Evolutionary conservation across 2,329 filamentous ascomycete genomes (phyloP), one percentile per base, ranked within the genome.

Genomic region (Fusarium sambucinum): DNA sequence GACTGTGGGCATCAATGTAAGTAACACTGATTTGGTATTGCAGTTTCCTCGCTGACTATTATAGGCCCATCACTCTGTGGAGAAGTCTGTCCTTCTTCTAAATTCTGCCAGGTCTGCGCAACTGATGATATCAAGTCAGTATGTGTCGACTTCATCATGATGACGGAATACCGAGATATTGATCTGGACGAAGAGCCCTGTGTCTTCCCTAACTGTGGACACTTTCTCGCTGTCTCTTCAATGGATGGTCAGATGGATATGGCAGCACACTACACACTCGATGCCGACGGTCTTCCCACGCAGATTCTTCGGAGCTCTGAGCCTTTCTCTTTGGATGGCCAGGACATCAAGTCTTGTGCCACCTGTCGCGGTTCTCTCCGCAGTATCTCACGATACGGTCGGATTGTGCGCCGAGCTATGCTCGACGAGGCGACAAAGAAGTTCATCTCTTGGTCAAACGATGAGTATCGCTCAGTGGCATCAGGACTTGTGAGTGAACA

Each of bases 1-100:
- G 52, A 37, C 16, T 55, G 52, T 4, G 52, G 52, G n/a, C 41
- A 55, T 46, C 41, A 55, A 23, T 55, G 41, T 55, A n/a, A 37
- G 52, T 55, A 12, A 3, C 9, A 25, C 7, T 9, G 16, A 45
- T 5, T 27, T 3, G 1, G 2, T 1, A 10, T 17, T 14, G 2
- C 14, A 3, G n/a, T n/a, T n/a, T 14, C 29, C 13, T 17, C 8
- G 4, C 32, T 55, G 14, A 55, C 2, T 1, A 23, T 4, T 19
- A 3, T 7, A 55, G 52, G 52, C 9, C 52, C 41, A n/a, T 55
- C 52, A 2, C 32, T 55, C 10, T 55, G 52, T 13, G 52, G 52
- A 13, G 52, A 55, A n/a, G 23, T 37, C 21, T 55, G 30, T n/a
- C 52, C 41, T 11, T 13, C 41, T 9, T 47, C 30, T 0, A 23